Conservation (phyloP, 805 yeast genomes). For the Metschnikowia koreensis region DNA sequence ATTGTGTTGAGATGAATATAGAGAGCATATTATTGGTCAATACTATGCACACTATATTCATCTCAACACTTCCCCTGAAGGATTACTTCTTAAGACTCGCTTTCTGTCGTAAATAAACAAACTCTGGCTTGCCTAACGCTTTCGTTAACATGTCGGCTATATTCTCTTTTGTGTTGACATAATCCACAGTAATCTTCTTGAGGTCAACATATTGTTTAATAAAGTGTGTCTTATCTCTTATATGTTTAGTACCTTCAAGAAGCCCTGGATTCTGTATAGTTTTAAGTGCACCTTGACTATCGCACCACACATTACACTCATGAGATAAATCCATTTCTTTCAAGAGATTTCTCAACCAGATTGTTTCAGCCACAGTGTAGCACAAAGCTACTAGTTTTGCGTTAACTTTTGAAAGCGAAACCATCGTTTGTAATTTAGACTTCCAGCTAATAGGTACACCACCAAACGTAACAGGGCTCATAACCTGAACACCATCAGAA, state of each 20-base stretch:
- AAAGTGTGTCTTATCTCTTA: neutral
- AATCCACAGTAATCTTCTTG: neutral
- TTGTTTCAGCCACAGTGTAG: neutral
- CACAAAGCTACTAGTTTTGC: neutral
- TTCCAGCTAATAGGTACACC: neutral
- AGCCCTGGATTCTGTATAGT: neutral
- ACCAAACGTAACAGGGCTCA: no score
- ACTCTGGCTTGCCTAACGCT: neutral
- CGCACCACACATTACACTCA: neutral
- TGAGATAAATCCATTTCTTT: neutral
- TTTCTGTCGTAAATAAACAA: neutral
- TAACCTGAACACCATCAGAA: no score
- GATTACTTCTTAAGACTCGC: no score
- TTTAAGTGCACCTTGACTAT: neutral
- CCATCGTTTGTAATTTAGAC: constrained; percentile 1
- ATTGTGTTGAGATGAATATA: no score
- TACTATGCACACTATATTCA: no score
- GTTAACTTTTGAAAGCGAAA: neutral
- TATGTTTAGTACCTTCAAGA: neutral
- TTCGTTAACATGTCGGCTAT: neutral
- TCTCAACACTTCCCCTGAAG: no score
- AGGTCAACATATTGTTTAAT: neutral
- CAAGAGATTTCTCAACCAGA: neutral
- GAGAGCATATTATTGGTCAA: no score
- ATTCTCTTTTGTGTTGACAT: neutral